A percentile compares a stretch with the other conserved stretches of the same genome.
These are phyloP conservation scores for Fusarium subtropicale DNA, from an alignment of 2,329 filamentous ascomycete species.

Conservation along the genomic window DNA sequence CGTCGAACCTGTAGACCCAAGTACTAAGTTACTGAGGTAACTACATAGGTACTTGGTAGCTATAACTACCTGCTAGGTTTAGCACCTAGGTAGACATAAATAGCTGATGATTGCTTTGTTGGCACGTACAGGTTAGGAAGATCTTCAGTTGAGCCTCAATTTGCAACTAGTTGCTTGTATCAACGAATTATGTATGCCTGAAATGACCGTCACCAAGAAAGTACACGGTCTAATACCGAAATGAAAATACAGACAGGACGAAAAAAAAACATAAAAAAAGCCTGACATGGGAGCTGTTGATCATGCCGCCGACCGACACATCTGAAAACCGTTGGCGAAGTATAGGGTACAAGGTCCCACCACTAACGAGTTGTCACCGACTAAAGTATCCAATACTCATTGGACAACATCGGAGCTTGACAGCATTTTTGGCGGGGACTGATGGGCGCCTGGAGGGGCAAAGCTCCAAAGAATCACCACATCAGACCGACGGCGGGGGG, in stretches of 20 bases:
- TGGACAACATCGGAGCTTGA: constrained; percentile 30
- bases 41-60: no score
- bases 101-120: no score
- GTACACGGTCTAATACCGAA: neutral
- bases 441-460: constrained; percentile 39
- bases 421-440: constrained; percentile 40
- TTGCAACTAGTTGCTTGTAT: neutral
- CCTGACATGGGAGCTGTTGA: constrained; percentile 40
- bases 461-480: constrained; percentile 43
- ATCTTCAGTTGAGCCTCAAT: neutral
- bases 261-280: constrained; percentile 19
- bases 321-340: constrained; percentile 25
- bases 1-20: constrained; percentile 2
- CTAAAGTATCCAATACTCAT: constrained; percentile 31
- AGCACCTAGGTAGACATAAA: no score
- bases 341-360: constrained; percentile 19
- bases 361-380: constrained; percentile 10
- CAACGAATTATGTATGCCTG: constrained; percentile 7
- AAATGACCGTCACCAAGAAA: constrained; percentile 18
- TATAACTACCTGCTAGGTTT: no score
- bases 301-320: constrained; percentile 35
- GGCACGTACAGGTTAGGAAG: neutral
- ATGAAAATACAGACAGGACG: neutral
- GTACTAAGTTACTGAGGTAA: neutral
- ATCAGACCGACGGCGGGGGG: constrained; percentile 17